Conservation (phyloP, 345 rosid species). For the Pistacia atlantica region DNA sequence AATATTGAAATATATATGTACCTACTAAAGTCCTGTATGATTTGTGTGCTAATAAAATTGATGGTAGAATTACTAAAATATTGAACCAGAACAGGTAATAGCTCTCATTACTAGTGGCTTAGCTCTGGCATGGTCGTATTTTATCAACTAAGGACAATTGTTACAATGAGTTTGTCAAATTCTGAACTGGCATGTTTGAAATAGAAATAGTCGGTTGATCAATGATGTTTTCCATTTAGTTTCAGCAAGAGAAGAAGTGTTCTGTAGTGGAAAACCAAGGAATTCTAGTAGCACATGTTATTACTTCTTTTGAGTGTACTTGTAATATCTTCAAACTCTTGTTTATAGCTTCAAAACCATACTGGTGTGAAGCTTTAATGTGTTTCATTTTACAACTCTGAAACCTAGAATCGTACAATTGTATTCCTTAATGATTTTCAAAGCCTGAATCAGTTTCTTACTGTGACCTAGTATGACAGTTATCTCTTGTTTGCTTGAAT, state of each 20-base stretch:
- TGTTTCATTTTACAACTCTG: neutral
- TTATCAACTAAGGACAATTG: too few species aligned
- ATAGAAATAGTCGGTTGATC: neutral
- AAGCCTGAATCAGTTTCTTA: neutral
- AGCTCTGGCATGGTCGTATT: neutral
- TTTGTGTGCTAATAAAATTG: neutral
- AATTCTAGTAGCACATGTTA: neutral
- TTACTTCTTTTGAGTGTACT: neutral
- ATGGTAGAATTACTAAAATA: neutral
- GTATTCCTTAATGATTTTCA: neutral
- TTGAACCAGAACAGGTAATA: neutral
- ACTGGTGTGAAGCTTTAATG: constrained; percentile 8
- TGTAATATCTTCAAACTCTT: neutral
- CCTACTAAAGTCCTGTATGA: too few species aligned
- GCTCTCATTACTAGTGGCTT: neutral
- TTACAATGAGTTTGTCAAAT: too few species aligned
- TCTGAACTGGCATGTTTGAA: neutral
- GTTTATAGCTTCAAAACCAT: neutral
- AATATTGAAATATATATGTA: neutral
- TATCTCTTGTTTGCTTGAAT: constrained; percentile 9
- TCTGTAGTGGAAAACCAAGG: neutral
- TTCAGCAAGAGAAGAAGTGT: neutral
- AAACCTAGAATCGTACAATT: neutral
- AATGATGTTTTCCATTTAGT: neutral
- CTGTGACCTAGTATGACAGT: neutral